Evolutionary conservation across 495 filamentous ascomycete species (phyloP).

Genomic region (Lasiosphaeris hirsuta): DNA sequence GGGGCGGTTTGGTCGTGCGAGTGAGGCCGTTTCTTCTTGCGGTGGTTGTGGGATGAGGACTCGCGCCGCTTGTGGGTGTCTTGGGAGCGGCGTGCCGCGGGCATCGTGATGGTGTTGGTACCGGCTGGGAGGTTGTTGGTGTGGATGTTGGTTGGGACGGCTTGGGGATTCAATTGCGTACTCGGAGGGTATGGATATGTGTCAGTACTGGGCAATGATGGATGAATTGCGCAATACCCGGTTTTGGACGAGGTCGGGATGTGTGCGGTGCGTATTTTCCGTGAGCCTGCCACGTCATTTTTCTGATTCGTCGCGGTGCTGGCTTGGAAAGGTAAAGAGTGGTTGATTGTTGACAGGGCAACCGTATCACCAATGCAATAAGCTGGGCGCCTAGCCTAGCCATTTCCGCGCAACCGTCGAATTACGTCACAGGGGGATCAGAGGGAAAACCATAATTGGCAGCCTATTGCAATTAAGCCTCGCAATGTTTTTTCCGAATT

Average conservation of each 20-base stretch:
- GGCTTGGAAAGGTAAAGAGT: slow-evolving; percentile 23
- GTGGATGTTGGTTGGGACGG: background rate
- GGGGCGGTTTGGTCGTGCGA: background rate
- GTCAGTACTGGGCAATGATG: background rate
- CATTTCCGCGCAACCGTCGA: background rate
- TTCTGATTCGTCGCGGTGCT: slow-evolving; percentile 11
- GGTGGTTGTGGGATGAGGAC: slow-evolving; percentile 25
- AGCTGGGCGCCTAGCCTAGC: too few species aligned
- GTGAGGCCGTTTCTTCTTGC: slow-evolving; percentile 6
- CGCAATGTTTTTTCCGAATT: background rate
- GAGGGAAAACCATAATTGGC: background rate
- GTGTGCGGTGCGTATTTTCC: background rate
- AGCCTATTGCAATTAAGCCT: background rate
- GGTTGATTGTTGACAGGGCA: slow-evolving; percentile 38
- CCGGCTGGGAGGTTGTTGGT: too few species aligned
- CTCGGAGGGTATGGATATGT: background rate
- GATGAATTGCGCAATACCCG: background rate
- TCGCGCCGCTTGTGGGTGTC: slow-evolving; percentile 18
- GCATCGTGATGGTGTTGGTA: background rate
- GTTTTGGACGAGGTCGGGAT: background rate
- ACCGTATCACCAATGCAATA: slow-evolving; percentile 22
- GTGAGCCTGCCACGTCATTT: slow-evolving; percentile 14
- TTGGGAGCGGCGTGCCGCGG: slow-evolving; percentile 4
- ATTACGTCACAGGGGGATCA: background rate
- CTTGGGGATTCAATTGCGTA: background rate